phyloP scores from a whole-genome alignment of 257 asterid species.

The Datura wrightii region DNA sequence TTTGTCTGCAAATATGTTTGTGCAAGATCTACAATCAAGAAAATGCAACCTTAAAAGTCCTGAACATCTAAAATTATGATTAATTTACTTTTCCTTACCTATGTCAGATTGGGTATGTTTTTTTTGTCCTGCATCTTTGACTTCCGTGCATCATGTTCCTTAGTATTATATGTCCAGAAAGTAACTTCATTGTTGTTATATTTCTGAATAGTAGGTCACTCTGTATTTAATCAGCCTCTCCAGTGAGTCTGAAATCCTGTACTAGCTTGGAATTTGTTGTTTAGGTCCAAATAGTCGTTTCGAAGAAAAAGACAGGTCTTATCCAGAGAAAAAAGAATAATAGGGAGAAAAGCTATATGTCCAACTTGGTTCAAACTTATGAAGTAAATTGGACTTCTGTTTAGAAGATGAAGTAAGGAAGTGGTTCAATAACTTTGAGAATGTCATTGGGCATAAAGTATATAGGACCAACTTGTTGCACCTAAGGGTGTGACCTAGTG shows the following conservation, averaged over 20 bases:
- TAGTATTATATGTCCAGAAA: neutral
- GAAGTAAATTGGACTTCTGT: neutral
- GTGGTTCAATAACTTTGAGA: conserved; percentile 28
- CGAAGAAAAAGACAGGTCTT: neutral
- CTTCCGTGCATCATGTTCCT: neutral
- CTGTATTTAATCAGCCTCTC: neutral
- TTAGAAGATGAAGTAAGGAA: neutral
- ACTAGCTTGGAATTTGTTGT: conserved; percentile 14
- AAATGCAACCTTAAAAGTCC: conserved; percentile 15
- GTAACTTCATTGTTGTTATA: conserved; percentile 13
- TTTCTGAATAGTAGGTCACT: conserved; percentile 17
- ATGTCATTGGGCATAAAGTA: conserved; percentile 17
- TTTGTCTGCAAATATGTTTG: neutral
- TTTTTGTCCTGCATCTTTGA: neutral
- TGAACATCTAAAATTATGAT: neutral
- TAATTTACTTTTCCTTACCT: neutral
- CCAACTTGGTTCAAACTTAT: conserved; percentile 15
- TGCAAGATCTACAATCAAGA: neutral
- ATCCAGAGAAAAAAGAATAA: neutral
- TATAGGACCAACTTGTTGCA: neutral
- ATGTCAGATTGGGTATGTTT: neutral
- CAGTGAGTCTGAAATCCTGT: conserved; percentile 16
- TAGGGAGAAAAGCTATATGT: neutral
- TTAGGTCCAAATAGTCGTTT: neutral
- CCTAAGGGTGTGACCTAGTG: too few relatives aligned